These are phyloP conservation scores for Gleditsia sinensis DNA, from an alignment of 306 rosid genomes.

Conservation along the genomic window DNA sequence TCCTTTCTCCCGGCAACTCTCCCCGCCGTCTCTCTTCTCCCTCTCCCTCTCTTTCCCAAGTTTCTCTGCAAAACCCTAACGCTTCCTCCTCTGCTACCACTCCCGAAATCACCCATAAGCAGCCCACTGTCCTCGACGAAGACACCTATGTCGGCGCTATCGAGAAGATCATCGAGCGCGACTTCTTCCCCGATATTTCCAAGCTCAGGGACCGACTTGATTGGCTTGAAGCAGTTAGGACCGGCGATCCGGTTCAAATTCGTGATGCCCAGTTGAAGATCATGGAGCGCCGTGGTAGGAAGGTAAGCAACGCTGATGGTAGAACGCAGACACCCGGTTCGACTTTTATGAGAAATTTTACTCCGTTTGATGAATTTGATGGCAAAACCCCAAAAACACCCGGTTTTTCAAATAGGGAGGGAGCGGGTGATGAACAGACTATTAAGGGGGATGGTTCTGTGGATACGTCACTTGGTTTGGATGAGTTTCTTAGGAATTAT, in stretches of 20 bases:
- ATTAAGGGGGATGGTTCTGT: slow-evolving; percentile 40
- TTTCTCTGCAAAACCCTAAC: slow-evolving; percentile 43
- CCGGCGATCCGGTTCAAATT: slow-evolving; percentile 80
- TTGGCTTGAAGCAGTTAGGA: slow-evolving; percentile 85
- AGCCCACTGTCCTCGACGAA: too few species aligned
- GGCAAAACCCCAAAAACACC: slow-evolving; percentile 59
- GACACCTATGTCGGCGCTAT: slow-evolving; percentile 79
- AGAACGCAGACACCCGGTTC: slow-evolving; percentile 85
- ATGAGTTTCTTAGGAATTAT: slow-evolving; percentile 75
- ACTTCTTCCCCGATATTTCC: slow-evolving; percentile 92
- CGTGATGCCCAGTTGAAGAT: slow-evolving; percentile 96
- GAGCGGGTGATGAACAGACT: slow-evolving; percentile 23
- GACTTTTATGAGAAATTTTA: slow-evolving; percentile 70
- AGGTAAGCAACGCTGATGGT: slow-evolving; percentile 56
- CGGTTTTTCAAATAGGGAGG: slow-evolving; percentile 28
- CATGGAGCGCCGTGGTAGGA: slow-evolving; percentile 75
- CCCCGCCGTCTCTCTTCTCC: slow-evolving; percentile 91
- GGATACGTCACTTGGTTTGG: slow-evolving; percentile 65
- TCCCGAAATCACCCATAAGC: slow-evolving; percentile 27
- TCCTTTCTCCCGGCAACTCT: slow-evolving; percentile 92
- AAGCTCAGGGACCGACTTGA: slow-evolving; percentile 97
- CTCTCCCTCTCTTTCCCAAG: slow-evolving; percentile 52
- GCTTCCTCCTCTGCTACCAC: slow-evolving; percentile 40
- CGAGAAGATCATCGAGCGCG: slow-evolving; percentile 96
- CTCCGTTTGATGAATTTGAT: slow-evolving; percentile 79